Conservation (phyloP, 106 monocot genomes). For the Phalaenopsis aphrodite region DNA sequence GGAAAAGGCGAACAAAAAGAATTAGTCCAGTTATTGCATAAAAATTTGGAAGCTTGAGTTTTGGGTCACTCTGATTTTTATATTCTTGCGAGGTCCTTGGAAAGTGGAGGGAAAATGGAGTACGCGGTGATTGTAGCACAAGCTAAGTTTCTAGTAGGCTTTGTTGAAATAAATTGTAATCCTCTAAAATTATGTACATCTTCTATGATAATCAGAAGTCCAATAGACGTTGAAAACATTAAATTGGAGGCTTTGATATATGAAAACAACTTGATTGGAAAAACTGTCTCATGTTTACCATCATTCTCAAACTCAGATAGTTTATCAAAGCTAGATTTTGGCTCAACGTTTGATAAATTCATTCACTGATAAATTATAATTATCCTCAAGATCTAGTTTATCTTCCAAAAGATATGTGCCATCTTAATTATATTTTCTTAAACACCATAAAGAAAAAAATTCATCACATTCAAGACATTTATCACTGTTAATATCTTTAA, state of each 20-base stretch:
- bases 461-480: no score
- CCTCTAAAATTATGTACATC: neutral
- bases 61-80: neutral
- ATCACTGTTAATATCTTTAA: no score
- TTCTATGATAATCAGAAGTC: neutral
- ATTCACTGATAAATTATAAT: neutral
- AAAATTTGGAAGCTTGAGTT: neutral
- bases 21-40: neutral
- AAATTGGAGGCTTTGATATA: neutral
- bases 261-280: neutral
- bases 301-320: neutral
- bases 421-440: neutral
- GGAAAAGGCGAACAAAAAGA: neutral
- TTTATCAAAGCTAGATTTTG: neutral
- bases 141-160: neutral
- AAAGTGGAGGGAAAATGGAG: neutral
- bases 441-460: no score
- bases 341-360: neutral
- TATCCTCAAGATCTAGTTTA: neutral
- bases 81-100: neutral
- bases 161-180: neutral
- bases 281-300: neutral
- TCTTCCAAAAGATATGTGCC: neutral
- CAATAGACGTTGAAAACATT: neutral
- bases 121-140: neutral